Percentiles rank a stretch among this genome's conserved stretches.
These are phyloP conservation scores for Narthecium ossifragum DNA, from an alignment of 106 monocot genomes.

Conservation along the genomic window DNA sequence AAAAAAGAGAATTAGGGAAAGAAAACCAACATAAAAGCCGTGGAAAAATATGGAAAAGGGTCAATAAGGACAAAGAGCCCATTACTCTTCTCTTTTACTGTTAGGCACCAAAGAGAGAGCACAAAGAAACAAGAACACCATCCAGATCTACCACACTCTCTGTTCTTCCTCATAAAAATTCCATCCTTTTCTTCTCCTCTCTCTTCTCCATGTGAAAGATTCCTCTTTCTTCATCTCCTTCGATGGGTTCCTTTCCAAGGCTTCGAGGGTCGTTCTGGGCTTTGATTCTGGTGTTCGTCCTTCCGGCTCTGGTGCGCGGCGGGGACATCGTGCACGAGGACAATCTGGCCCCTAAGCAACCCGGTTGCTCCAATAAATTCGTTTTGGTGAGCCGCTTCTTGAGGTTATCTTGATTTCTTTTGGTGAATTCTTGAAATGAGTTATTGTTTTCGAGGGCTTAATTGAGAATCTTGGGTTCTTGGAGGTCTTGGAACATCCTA, in stretches of 20 bases:
- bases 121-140: not conserved
- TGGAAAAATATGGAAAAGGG: no score
- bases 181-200: not conserved
- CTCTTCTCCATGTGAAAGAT: not conserved
- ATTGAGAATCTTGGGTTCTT: no score
- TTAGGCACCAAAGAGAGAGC: no score
- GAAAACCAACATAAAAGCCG: no score
- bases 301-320: conserved; percentile 8
- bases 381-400: conserved; percentile 18
- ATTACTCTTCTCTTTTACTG: not conserved
- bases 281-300: not conserved
- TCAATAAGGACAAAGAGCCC: no score
- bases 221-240: not conserved
- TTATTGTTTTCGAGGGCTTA: no score
- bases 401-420: not conserved
- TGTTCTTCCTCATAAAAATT: not conserved
- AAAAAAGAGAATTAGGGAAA: not conserved
- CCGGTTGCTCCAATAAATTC: conserved; percentile 42
- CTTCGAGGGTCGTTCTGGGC: not conserved
- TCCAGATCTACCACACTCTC: conserved; percentile 1
- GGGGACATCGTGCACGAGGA: conserved; percentile 49
- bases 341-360: conserved; percentile 31
- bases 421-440: no score
- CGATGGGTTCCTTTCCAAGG: not conserved
- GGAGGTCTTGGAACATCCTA: no score